Evolutionary conservation across 208 protist genomes (phyloP), one percentile per base, ranked within the genome.

Genomic region (Leishmania lainsoni): DNA sequence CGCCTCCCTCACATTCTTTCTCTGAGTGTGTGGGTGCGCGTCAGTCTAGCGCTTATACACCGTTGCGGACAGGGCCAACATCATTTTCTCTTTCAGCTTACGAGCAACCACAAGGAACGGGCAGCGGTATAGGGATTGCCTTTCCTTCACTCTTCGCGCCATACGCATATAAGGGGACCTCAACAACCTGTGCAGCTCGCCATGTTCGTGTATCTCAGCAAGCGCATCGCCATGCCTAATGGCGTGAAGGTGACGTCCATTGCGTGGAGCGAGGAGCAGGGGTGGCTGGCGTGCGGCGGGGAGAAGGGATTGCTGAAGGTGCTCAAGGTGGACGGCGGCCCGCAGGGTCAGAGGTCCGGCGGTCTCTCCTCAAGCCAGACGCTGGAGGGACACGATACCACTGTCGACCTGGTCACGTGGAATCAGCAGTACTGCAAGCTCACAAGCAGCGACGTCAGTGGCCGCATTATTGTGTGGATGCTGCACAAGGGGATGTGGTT

Each of bases 381-480:
- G 16, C 92, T 99, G 22, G 96, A 98, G 65, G 97, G 98, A 12
- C 98, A 99, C 84, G 91, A 93, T 9, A 89, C 85, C 29, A 87
- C 89, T 26, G 89, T 98, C 51, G 85, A 83, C 54, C 84, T 98
- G n/a, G 90, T 98, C 56, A 83, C 89, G 48, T 99, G 98, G 98
- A 99, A 99, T 80, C 94, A 99, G 70, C 85, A 94, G 69, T 98
- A 98, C 90, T 88, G 95, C 79, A 99, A 99, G 84, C 96, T 99
- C 45, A 99, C 98, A 5, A 98, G 97, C 66, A 92, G 90, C 39
- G 98, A 99, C 79, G 86, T 93, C 51, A 93, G 88, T 72, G 98
- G 98, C 10, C 89, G 97, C 68, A 99, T 99, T 86, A 98, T 99
- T 66, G 98, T 99, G 39, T 99, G 98, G 98, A 98, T 94, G 81